Base-by-base conservation (phyloP, 257 asterid species). In the Nicotiana otophora region DNA sequence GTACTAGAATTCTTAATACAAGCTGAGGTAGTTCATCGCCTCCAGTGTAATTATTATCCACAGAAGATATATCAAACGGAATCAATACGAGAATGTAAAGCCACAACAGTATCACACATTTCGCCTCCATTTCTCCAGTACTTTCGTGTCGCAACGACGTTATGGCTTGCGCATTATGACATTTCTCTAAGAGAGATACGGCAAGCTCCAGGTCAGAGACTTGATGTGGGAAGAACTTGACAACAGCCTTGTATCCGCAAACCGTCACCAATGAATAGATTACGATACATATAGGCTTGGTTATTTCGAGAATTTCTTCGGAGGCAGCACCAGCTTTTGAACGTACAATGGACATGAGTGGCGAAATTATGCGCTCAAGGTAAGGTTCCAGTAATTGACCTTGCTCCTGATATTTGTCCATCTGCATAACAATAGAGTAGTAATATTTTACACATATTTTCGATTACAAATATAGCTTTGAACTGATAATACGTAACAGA, bases 101-200 rank as follows among this genome's bases (percentile, higher is more conserved):
- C 99, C 98, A 95, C 78, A 95, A 90, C 85, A 95, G 91, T 76
- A 92, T 79, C 82, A 92, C 88, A 86, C 98, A 93, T 78, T 92
- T 90, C 68, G 97, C 89, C 85, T 95, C 99, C 99, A 93, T 95
- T 91, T 92, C 98, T 84, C 99, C 99, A 12, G 99, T 93, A 88
- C 99, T 95, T 85, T 93, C 99, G 82, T 95, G 97, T 89, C 99
- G 89, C 86, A 91, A 69, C 60, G 97, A 88, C 33, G 94, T 89
- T 67, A 84, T 93, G 72, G 93, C 84, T 67, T 85, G 86, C 68
- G 84, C 83, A 82, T 82, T 77, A 74, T 92, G 94, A 87, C 97
- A 93, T 87, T 89, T 93, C 88, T 89, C 96, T 87, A 95, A 85
- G 81, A 95, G 95, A 85, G 93, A 82, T 33, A 92, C 98, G 1